These are phyloP conservation scores for Entomortierella lignicola DNA, from an alignment of 192 early-diverging fungal species.

Conservation along the genomic window DNA sequence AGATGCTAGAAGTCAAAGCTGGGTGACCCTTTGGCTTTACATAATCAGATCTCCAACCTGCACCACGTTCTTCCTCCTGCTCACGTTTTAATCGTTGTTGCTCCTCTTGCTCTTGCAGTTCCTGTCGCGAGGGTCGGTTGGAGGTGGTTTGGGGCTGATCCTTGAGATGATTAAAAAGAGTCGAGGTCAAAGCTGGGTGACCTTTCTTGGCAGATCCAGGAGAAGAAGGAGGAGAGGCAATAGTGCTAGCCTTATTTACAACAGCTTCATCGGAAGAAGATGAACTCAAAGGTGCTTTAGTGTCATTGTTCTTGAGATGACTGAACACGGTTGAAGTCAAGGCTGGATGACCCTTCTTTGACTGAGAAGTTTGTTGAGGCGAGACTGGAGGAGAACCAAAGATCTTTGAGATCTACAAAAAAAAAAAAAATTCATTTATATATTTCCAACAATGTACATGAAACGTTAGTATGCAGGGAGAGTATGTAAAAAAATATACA, in stretches of 20 bases:
- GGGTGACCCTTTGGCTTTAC: conserved; percentile 52
- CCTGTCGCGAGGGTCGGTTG: conserved; percentile 1
- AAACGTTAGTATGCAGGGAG: too few relatives aligned
- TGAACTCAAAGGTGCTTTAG: conserved; percentile 15
- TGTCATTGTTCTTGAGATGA: conserved; percentile 18
- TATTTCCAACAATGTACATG: neutral
- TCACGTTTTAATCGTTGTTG: conserved; percentile 2
- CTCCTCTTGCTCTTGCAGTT: conserved; percentile 7
- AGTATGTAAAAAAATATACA: neutral
- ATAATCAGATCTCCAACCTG: conserved; percentile 46
- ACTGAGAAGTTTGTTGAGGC: conserved; percentile 13
- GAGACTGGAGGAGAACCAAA: conserved; percentile 32
- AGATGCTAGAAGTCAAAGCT: conserved; percentile 40
- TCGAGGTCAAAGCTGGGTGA: conserved; percentile 44
- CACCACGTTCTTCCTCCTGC: conserved; percentile 32
- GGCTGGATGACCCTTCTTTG: conserved; percentile 49
- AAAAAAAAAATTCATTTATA: neutral
- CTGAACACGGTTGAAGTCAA: conserved; percentile 44
- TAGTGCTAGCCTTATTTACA: neutral
- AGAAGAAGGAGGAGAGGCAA: neutral
- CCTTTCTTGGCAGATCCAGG: conserved; percentile 21
- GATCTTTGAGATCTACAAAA: conserved; percentile 43
- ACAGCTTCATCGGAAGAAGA: conserved; percentile 16
- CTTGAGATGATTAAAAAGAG: conserved; percentile 23
- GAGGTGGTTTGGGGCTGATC: neutral